A percentile compares a stretch with the other conserved stretches of the same genome.
These are phyloP conservation scores for Globisporangium rhizosaccharum DNA, from an alignment of 352 stramenopile genomes.

Conservation along the genomic window DNA sequence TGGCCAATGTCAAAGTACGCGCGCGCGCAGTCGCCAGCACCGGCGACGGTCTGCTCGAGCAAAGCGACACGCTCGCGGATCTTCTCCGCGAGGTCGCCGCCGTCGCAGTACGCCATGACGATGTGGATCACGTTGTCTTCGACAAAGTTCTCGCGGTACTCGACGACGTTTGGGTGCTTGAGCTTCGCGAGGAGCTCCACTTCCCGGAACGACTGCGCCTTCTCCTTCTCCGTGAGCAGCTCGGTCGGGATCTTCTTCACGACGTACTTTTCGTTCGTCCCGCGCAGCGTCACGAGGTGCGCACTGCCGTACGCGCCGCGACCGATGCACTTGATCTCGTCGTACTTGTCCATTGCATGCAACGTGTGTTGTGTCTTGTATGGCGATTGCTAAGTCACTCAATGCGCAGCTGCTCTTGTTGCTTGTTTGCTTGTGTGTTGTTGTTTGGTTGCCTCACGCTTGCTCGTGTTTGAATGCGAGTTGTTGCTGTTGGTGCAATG, in stretches of 20 bases:
- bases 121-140: constrained; percentile 86
- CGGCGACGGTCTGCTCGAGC: constrained; percentile 16
- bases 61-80: constrained; percentile 48
- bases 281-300: constrained; percentile 49
- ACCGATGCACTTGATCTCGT: constrained; percentile 72
- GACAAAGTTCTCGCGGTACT: constrained; percentile 91
- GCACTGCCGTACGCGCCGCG: constrained; percentile 73
- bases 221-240: constrained; percentile 72
- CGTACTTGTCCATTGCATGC: constrained; percentile 61
- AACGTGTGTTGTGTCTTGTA: not conserved
- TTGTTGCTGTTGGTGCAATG: no score
- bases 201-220: constrained; percentile 72
- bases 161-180: constrained; percentile 92
- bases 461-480: no score
- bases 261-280: constrained; percentile 45
- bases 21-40: constrained; percentile 11
- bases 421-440: no score
- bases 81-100: constrained; percentile 69
- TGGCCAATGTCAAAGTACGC: constrained; percentile 56
- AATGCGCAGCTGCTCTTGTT: constrained; percentile 5
- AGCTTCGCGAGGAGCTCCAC: constrained; percentile 90
- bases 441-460: no score
- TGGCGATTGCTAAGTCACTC: not conserved
- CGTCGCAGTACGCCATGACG: constrained; percentile 95
- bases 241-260: constrained; percentile 88